A percentile compares a stretch with the other conserved stretches of the same genome.
phyloP scores from a whole-genome alignment of 176 grass and related monocot species.

The Oryza brachyantha region DNA sequence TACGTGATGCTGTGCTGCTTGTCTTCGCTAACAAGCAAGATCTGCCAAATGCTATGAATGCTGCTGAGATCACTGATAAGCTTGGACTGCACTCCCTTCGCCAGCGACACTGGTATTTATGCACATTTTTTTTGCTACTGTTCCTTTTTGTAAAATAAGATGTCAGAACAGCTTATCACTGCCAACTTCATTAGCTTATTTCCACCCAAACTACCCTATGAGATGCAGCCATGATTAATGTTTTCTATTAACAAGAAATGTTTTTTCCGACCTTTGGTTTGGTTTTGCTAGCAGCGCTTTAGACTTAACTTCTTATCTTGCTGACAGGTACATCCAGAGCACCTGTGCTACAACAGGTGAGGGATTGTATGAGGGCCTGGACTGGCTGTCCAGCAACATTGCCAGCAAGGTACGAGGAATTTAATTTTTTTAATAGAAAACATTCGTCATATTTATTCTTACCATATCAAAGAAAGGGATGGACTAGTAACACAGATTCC shows the following conservation, averaged over 20 bases:
- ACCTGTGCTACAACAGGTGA: slow-evolving; percentile 71
- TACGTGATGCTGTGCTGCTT: slow-evolving; percentile 68
- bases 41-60: slow-evolving; percentile 77
- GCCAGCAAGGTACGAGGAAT: slow-evolving; percentile 52
- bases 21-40: slow-evolving; percentile 81
- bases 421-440: neutral
- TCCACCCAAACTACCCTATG: neutral
- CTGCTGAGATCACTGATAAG: slow-evolving; percentile 68
- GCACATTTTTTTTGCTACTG: neutral
- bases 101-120: slow-evolving; percentile 60
- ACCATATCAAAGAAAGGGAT: neutral
- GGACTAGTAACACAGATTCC: no score
- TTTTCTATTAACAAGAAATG: neutral
- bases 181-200: neutral
- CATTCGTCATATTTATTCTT: neutral
- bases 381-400: slow-evolving; percentile 76
- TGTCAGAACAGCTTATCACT: neutral
- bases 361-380: slow-evolving; percentile 68
- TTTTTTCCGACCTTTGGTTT: neutral
- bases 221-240: neutral
- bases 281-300: neutral
- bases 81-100: slow-evolving; percentile 73
- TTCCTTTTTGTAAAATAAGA: neutral
- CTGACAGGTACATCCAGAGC: slow-evolving; percentile 68
- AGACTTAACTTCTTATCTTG: neutral